These are phyloP conservation scores for Amanita pseudoporphyria DNA, from an alignment of 768 basidiomycete genomes.

Conservation along the genomic window DNA sequence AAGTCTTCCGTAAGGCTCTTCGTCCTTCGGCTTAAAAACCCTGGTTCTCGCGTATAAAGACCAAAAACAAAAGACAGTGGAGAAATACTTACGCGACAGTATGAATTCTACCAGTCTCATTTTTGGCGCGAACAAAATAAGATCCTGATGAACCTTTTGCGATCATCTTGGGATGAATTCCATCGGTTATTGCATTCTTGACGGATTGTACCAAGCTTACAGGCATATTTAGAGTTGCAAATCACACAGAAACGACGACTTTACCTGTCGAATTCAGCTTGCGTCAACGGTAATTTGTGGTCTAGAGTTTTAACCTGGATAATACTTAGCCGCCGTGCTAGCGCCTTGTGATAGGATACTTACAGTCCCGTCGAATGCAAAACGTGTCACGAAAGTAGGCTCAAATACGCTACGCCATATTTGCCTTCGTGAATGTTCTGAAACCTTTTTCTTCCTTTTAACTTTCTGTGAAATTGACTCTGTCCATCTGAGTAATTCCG, in stretches of 20 bases:
- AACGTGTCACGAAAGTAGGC: constrained; percentile 35
- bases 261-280: constrained; percentile 62
- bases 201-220: constrained; percentile 54
- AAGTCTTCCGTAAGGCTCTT: constrained; percentile 80
- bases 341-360: constrained; percentile 13
- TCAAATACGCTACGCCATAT: constrained; percentile 81
- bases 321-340: constrained; percentile 2
- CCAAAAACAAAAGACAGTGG: not conserved
- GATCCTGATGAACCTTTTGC: constrained; percentile 83
- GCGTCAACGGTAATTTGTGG: constrained; percentile 68
- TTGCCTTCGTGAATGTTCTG: constrained; percentile 54
- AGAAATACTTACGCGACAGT: constrained; percentile 63
- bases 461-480: constrained; percentile 81
- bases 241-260: constrained; percentile 16
- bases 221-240: constrained; percentile 8
- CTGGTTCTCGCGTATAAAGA: constrained; percentile 23
- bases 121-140: constrained; percentile 82
- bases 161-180: constrained; percentile 88
- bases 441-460: constrained; percentile 69
- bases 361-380: constrained; percentile 27
- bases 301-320: constrained; percentile 71
- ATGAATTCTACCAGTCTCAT: constrained; percentile 57
- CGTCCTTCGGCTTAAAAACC: constrained; percentile 89
- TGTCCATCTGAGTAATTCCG: constrained; percentile 56
- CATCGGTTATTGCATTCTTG: constrained; percentile 59